Evolutionary conservation across 352 stramenopile species (phyloP).

Genomic region (Globisporangium orthogonon): DNA sequence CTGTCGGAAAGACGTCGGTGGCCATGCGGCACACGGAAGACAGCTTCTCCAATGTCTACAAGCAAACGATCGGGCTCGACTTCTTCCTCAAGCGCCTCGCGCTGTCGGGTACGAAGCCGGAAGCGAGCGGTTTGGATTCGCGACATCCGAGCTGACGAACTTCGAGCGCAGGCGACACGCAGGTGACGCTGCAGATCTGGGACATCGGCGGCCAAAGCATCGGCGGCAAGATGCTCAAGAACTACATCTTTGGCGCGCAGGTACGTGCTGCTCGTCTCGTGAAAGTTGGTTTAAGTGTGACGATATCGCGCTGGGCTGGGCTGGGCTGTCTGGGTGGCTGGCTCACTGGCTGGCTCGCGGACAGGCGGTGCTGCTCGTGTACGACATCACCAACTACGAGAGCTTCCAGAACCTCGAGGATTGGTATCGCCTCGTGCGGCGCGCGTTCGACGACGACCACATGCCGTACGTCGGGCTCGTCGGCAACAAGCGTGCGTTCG

Average conservation of each 20-base stretch:
- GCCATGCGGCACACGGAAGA: slow-evolving; percentile 89
- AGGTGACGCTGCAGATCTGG: slow-evolving; percentile 92
- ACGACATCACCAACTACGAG: slow-evolving; percentile 95
- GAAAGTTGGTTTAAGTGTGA: too few species aligned
- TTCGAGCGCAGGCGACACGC: slow-evolving; percentile 55
- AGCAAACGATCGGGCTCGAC: slow-evolving; percentile 93
- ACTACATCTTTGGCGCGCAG: slow-evolving; percentile 94
- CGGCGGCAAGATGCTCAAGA: slow-evolving; percentile 81
- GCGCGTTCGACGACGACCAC: slow-evolving; percentile 79
- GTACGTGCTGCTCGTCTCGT: slow-evolving; percentile 16
- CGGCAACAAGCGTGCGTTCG: slow-evolving; percentile 86
- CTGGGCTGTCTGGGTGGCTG: too few species aligned
- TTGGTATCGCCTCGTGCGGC: slow-evolving; percentile 90
- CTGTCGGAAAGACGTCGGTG: slow-evolving; percentile 94
- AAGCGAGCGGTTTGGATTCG: not conserved
- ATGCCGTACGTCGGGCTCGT: slow-evolving; percentile 89
- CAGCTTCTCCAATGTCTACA: slow-evolving; percentile 91
- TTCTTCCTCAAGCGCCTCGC: slow-evolving; percentile 93
- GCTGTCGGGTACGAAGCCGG: slow-evolving; percentile 56
- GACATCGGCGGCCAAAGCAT: slow-evolving; percentile 93
- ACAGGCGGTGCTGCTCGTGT: slow-evolving; percentile 88
- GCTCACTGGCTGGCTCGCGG: not conserved
- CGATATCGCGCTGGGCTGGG: too few species aligned
- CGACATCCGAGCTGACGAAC: not conserved
- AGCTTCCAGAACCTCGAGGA: slow-evolving; percentile 94